Evolutionary conservation across 2,329 filamentous ascomycete genomes (phyloP).

Genomic region (Periconia sp.): DNA sequence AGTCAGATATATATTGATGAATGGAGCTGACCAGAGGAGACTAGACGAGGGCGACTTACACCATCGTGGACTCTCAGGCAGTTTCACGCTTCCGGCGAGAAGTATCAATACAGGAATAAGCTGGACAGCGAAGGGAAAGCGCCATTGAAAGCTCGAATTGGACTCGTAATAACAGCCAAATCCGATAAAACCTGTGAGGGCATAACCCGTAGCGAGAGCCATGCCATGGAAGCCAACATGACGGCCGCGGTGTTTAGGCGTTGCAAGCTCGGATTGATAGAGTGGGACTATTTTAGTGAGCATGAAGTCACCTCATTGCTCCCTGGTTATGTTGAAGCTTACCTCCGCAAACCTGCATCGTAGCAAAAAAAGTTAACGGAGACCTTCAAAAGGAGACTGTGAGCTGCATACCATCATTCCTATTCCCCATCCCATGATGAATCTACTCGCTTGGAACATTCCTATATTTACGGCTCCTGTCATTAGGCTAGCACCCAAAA

Average conservation of each 20-base stretch:
- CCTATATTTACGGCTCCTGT: slow-evolving; percentile 2
- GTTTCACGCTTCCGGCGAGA: not conserved
- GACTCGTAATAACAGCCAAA: slow-evolving; percentile 6
- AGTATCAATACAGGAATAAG: slow-evolving; percentile 1
- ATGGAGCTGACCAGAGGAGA: not conserved
- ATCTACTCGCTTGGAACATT: slow-evolving; percentile 6
- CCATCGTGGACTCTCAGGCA: slow-evolving; percentile 8
- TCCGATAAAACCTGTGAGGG: slow-evolving; percentile 7
- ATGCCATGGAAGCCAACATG: slow-evolving; percentile 7
- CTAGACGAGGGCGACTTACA: slow-evolving; percentile 6
- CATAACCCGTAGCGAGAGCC: slow-evolving; percentile 4
- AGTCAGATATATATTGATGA: not conserved
- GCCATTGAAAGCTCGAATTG: slow-evolving; percentile 6
- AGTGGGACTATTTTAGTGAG: slow-evolving; percentile 2
- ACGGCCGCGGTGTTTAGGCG: slow-evolving; percentile 3
- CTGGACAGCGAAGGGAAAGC: slow-evolving; percentile 5
- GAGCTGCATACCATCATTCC: slow-evolving; percentile 7
- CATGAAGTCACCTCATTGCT: not conserved
- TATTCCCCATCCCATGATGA: slow-evolving; percentile 8
- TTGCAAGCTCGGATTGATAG: slow-evolving; percentile 4
- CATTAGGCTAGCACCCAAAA: slow-evolving; percentile 3
- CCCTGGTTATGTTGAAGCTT: not conserved
- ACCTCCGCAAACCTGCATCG: too few relatives aligned
- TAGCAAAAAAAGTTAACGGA: too few relatives aligned
- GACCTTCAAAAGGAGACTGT: too few relatives aligned